Evolutionary conservation across 495 filamentous ascomycete species (phyloP).

Genomic region (Xylaria scruposa): DNA sequence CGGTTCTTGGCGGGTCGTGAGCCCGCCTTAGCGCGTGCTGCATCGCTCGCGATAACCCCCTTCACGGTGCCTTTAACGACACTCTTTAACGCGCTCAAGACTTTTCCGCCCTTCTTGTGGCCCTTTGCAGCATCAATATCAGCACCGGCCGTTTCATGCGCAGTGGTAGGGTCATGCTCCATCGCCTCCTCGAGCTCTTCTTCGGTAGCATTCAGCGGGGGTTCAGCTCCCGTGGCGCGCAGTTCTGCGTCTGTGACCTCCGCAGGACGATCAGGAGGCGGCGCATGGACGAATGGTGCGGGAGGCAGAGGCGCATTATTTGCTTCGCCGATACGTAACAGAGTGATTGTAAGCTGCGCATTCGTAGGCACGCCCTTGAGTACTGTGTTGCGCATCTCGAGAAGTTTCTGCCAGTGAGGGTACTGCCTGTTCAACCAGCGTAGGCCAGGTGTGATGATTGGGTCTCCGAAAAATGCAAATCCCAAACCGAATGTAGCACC

Average conservation of each 20-base stretch:
- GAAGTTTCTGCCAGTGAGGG: conserved; percentile 76
- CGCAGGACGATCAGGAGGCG: conserved; percentile 60
- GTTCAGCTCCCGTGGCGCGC: conserved; percentile 45
- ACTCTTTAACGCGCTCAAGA: conserved; percentile 58
- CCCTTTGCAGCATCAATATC: conserved; percentile 57
- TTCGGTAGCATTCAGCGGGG: conserved; percentile 49
- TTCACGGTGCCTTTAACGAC: conserved; percentile 67
- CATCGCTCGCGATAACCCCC: conserved; percentile 72
- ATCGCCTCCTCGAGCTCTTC: conserved; percentile 54
- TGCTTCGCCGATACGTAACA: conserved; percentile 84
- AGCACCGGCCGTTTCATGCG: conserved; percentile 40
- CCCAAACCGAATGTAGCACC: conserved; percentile 68
- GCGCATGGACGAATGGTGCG: conserved; percentile 64
- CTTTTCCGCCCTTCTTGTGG: conserved; percentile 52
- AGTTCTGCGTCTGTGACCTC: conserved; percentile 55
- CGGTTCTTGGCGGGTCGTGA: conserved; percentile 71
- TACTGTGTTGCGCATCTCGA: conserved; percentile 70
- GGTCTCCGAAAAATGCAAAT: conserved; percentile 81
- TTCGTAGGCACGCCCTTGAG: conserved; percentile 89
- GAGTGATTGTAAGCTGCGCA: conserved; percentile 82
- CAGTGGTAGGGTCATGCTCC: conserved; percentile 43
- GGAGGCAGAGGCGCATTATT: conserved; percentile 83
- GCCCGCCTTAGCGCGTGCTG: conserved; percentile 69
- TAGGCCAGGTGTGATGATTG: conserved; percentile 65
- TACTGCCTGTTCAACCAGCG: conserved; percentile 68